Evolutionary conservation across 1,284 basidiomycete species (phyloP), one percentile per base, ranked within the genome.

Genomic region (Ganoderma meredithae): DNA sequence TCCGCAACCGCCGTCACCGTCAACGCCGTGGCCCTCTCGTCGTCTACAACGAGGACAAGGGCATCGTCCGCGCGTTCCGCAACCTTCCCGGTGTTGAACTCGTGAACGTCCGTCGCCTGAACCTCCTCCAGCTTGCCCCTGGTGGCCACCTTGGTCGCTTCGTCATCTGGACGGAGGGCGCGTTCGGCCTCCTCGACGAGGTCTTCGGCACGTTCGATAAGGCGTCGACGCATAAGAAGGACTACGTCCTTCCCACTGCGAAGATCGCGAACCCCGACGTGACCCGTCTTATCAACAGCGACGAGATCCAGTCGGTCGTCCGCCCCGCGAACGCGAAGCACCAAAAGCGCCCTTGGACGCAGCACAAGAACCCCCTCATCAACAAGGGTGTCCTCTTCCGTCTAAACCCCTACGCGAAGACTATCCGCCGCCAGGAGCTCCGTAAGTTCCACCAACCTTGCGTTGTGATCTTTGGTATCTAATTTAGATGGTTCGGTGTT

Each of bases 131-230:
- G 85, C 95, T 99, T 81, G 98, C 98, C 44, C 98, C 98, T 66
- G 98, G 98, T 90, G 98, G 98, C 76, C 98, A 99, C 83, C 90
- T 99, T 72, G 98, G 98, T 73, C 95, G 98, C 74, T 99, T 99
- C 86, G 88, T 98, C 82, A 98, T 99, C 88, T 99, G 97, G 97
- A 99, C 98, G 71, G 95, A 98, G 86, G 87, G 88, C 79, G 98
- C 98, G 60, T 98, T 99, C 83, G 88, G 85, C 71, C 88, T 94
- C 73, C 93, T 99, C 68, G 98, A 99, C 83, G 92, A 95, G 76
- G 91, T 99, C 76, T 99, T 95, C 82, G 97, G 95, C 67, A 97
- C 95, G 73, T 94, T 93, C 78, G 95, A 97, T 77, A 95, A 91
- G 84, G 87, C 86, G 31, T 89, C 95, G 22, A 77, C 88, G 74